Percentiles rank a stretch among this genome's conserved stretches.
These are phyloP conservation scores for Citrus hindsii DNA, from an alignment of 345 rosid species.

Conservation along the genomic window DNA sequence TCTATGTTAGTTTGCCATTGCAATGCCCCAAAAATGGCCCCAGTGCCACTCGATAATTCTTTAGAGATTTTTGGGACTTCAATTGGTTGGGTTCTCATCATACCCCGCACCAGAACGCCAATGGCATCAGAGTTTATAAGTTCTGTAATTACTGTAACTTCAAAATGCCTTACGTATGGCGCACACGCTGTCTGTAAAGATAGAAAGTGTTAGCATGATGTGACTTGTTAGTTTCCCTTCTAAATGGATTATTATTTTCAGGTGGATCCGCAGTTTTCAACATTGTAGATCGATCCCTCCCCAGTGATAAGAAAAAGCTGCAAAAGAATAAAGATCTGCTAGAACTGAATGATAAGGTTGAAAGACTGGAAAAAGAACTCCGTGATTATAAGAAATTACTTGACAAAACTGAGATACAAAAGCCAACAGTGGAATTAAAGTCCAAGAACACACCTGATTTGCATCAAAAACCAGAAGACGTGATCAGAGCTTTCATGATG, in stretches of 20 bases:
- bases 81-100: not conserved
- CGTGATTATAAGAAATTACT: not conserved
- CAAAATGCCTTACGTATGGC: not conserved
- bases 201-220: not conserved
- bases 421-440: not conserved
- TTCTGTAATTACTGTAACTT: not conserved
- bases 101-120: not conserved
- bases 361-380: slow-evolving; percentile 17
- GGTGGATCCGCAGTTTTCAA: slow-evolving; percentile 9
- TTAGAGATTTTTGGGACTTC: not conserved
- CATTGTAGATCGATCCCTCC: slow-evolving; percentile 6
- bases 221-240: not conserved
- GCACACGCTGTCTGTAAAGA: not conserved
- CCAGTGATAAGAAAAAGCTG: not conserved
- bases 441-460: not conserved
- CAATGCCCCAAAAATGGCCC: not conserved
- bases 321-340: not conserved
- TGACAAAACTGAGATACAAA: not conserved
- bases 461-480: slow-evolving; percentile 14
- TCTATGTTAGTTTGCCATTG: not conserved
- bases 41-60: not conserved
- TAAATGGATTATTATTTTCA: not conserved
- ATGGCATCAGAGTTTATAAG: not conserved
- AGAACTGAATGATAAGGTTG: slow-evolving; percentile 8
- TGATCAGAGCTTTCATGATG: not conserved